These are phyloP conservation scores for Diospyros kaki DNA, from an alignment of 148 eudicot species.

Conservation along the genomic window DNA sequence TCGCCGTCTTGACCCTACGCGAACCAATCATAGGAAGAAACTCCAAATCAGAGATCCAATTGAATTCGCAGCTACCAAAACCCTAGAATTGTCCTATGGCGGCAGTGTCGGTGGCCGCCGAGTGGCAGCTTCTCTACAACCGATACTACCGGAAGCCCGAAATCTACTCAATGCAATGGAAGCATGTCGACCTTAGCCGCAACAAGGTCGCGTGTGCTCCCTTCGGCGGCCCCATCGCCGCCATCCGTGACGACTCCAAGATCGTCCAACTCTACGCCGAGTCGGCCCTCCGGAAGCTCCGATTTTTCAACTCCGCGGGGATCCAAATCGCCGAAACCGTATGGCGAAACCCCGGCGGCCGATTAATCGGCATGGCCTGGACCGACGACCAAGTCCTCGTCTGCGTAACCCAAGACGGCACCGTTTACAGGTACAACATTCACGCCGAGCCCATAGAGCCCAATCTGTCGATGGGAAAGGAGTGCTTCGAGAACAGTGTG, in stretches of 20 bases:
- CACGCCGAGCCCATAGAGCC: slow-evolving; percentile 60
- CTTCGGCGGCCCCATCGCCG: slow-evolving; percentile 92
- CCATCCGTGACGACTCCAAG: slow-evolving; percentile 92
- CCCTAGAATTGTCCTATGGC: slow-evolving; percentile 30
- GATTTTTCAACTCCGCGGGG: slow-evolving; percentile 87
- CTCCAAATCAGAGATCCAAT: too few species aligned
- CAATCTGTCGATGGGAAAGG: slow-evolving; percentile 54
- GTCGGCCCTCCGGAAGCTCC: slow-evolving; percentile 88
- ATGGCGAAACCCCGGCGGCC: slow-evolving; percentile 90
- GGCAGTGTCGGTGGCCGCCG: slow-evolving; percentile 80
- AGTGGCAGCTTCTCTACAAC: slow-evolving; percentile 90
- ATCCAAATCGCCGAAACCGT: slow-evolving; percentile 60
- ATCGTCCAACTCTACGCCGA: slow-evolving; percentile 94
- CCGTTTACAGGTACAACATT: slow-evolving; percentile 62
- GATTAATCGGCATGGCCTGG: slow-evolving; percentile 81
- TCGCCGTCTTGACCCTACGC: too few species aligned
- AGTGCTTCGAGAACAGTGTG: slow-evolving; percentile 80
- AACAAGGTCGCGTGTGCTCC: slow-evolving; percentile 89
- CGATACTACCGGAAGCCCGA: slow-evolving; percentile 93
- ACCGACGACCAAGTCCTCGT: slow-evolving; percentile 71
- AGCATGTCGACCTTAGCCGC: slow-evolving; percentile 76
- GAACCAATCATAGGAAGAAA: too few species aligned
- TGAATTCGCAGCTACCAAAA: background rate
- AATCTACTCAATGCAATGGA: slow-evolving; percentile 76
- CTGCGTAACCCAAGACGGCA: slow-evolving; percentile 91